Conservation (phyloP, 345 rosid species). For the Arabidopsis arenosa region DNA sequence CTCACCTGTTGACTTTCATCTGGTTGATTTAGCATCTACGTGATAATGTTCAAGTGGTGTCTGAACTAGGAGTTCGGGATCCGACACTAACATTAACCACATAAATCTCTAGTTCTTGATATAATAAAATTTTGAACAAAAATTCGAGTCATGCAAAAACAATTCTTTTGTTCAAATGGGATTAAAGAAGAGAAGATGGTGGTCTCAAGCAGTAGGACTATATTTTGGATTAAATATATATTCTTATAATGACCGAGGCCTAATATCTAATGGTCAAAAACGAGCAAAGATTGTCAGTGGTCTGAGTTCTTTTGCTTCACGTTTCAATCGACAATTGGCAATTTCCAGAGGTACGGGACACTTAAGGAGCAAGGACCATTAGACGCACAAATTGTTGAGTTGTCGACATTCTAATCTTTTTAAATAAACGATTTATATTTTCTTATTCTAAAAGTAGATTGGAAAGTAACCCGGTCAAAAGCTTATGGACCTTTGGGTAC, state of each 20-base stretch:
- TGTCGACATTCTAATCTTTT: neutral
- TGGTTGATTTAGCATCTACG: too few species aligned
- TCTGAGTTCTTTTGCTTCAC: constrained; percentile 34
- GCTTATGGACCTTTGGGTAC: neutral
- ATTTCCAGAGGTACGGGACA: constrained; percentile 39
- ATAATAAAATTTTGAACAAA: neutral
- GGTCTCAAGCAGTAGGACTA: constrained; percentile 15
- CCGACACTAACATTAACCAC: neutral
- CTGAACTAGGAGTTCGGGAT: too few species aligned
- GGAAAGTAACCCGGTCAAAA: neutral
- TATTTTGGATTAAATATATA: neutral
- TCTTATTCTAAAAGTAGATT: neutral
- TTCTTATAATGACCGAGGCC: constrained; percentile 16
- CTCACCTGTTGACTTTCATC: too few species aligned
- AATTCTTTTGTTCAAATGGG: neutral
- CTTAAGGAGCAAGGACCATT: constrained; percentile 38
- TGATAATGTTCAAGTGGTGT: too few species aligned
- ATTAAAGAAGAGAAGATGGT: constrained; percentile 10
- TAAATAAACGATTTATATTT: neutral
- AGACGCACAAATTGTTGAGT: constrained; percentile 3
- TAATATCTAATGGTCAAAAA: constrained; percentile 35
- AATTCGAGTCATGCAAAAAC: neutral
- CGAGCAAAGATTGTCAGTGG: constrained; percentile 36
- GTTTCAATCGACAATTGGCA: constrained; percentile 42
- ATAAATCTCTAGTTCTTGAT: neutral